Evolutionary conservation across 192 early-diverging fungal genomes (phyloP), one percentile per base, ranked within the genome.

Genomic region (Linnemannia exigua): DNA sequence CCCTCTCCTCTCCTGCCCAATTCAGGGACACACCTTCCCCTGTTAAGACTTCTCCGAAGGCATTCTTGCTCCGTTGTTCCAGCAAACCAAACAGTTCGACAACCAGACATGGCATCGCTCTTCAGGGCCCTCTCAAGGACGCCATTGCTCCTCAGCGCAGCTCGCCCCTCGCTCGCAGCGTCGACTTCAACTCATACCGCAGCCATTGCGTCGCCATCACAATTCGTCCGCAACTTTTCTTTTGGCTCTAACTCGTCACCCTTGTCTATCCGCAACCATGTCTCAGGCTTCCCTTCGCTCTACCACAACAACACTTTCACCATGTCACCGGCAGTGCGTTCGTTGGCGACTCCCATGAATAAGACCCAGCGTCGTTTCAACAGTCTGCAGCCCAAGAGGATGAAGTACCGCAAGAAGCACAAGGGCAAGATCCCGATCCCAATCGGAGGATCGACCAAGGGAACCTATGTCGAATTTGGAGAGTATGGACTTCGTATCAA

Each of bases 401-500:
- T 89, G 69, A 95, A 94, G 84, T 94, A 95, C 81, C 92, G 94
- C 87, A 97, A 97, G 86, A 92, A 95, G 67, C 95, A 96, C 77
- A 96, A 96, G 88, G 98, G 98, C 22, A 96, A 94, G 74, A 94
- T 96, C 63, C 95, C 95, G 5, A 89, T 94, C 46, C 95, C 93
- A 11, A 93, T 90, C 50, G 96, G 96, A 61, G 96, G 96, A 31
- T 97, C 96, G 15, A 94, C 95, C 14, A 93, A 95, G 82, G 97
- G 96, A 48, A 97, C 97, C 54, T 95, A 92, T 46, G 94, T 99
- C 67, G 92, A 91, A 33, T 96, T 94, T 88, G 98, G 98, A 28
- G 95, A 97, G 50, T 99, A 95, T 84, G 98, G 98, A n/a, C 84
- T 99, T 74, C 95, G 97, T 46, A 94, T 96, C 46, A 95, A 95